Percentiles rank a stretch among this genome's conserved stretches.
These are phyloP conservation scores for Biancaea sappan DNA, from an alignment of 306 rosid species.

Conservation along the genomic window DNA sequence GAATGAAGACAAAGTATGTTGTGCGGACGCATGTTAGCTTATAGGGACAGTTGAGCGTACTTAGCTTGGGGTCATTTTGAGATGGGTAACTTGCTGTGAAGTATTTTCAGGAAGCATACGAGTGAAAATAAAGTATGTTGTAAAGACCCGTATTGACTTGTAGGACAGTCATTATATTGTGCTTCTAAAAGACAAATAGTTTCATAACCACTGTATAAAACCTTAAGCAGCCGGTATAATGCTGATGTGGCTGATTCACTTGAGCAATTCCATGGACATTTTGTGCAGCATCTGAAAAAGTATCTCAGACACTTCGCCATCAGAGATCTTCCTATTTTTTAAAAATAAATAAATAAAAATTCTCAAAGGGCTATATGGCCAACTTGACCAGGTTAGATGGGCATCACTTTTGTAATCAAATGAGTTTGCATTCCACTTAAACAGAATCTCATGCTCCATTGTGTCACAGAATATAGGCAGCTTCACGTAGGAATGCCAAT, in stretches of 20 bases:
- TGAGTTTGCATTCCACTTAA: conserved; percentile 86
- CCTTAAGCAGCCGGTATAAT: conserved; percentile 39
- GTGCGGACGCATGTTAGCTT: no score
- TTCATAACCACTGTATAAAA: conserved; percentile 16
- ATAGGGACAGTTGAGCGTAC: no score
- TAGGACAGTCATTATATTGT: no score
- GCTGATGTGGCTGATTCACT: conserved; percentile 61
- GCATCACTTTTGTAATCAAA: conserved; percentile 53
- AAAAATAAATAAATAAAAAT: no score
- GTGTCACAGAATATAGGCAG: conserved; percentile 44
- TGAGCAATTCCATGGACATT: conserved; percentile 10
- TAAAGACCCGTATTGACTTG: no score
- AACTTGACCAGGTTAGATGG: conserved; percentile 58
- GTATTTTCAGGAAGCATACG: no score
- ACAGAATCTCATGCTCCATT: conserved; percentile 56
- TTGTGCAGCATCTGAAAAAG: conserved; percentile 26
- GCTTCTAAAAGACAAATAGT: conserved; percentile 26
- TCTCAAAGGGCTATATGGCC: conserved; percentile 45
- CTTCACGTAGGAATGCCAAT: conserved; percentile 43
- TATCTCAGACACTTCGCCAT: conserved; percentile 23
- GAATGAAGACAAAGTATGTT: no score
- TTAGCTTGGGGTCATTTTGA: no score
- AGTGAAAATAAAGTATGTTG: no score
- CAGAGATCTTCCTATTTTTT: neutral
- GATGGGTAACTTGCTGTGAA: no score